Conservation (phyloP, 139 green algal genomes). For the Astrephomene gubernaculifera region DNA sequence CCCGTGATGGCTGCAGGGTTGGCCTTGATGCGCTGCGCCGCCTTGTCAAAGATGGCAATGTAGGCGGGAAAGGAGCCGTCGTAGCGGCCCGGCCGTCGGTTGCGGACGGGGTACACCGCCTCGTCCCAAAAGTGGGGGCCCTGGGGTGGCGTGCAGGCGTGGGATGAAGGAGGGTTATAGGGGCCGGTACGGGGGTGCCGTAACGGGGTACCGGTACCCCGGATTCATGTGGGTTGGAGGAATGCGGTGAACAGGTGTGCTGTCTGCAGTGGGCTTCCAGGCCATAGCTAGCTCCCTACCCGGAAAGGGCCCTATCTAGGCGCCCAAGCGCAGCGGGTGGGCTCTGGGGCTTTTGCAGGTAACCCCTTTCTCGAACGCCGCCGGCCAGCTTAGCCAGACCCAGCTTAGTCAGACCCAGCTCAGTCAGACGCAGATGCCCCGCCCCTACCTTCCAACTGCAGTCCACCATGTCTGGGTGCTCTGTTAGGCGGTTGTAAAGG, state of each 20-base stretch:
- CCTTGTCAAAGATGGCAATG: conserved; percentile 54
- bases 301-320: no score
- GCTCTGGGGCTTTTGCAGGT: no score
- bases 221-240: no score
- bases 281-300: no score
- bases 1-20: conserved; percentile 48
- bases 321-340: no score
- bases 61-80: conserved; percentile 62
- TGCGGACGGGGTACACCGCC: conserved; percentile 46
- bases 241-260: neutral
- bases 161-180: neutral
- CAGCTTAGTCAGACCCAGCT: no score
- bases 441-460: conserved; percentile 57
- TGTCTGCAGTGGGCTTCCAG: no score
- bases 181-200: neutral
- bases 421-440: no score
- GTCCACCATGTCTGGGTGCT: conserved; percentile 62
- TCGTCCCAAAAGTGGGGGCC: conserved; percentile 76
- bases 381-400: no score
- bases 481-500: conserved; percentile 64
- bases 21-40: conserved; percentile 25
- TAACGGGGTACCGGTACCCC: no score
- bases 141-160: neutral
- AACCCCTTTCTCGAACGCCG: no score
- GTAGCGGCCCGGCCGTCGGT: conserved; percentile 30